phyloP scores from a whole-genome alignment of 176 grass and related monocot species.

The Eleusine indica region DNA sequence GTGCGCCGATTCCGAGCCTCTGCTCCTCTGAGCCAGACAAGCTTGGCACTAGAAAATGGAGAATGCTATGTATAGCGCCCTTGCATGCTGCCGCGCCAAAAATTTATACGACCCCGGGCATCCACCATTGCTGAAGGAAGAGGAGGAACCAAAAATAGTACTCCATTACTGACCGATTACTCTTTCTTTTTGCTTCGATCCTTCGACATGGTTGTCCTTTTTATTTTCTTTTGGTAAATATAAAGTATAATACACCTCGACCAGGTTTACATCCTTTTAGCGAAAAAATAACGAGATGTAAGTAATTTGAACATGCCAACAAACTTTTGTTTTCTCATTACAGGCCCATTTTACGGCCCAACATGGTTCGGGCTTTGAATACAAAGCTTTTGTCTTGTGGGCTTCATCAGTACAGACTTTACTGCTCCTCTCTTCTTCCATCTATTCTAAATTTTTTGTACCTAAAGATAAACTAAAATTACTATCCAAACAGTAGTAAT shows the following conservation, averaged over 20 bases:
- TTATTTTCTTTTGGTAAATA: too few relatives aligned
- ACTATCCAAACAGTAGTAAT: too few relatives aligned
- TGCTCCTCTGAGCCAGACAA: background rate
- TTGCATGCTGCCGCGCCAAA: conserved; percentile 4
- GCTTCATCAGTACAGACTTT: background rate
- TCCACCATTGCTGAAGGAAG: background rate
- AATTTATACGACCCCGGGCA: background rate
- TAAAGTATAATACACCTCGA: too few relatives aligned
- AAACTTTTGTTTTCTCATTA: background rate
- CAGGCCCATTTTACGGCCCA: background rate
- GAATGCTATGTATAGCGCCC: conserved; percentile 21
- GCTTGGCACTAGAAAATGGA: conserved; percentile 11
- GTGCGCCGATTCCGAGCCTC: conserved; percentile 8
- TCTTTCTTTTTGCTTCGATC: background rate
- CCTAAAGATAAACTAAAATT: too few relatives aligned
- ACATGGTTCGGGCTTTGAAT: background rate
- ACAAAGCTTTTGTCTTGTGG: background rate
- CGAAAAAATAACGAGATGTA: too few relatives aligned
- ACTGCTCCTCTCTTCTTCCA: background rate
- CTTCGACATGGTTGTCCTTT: background rate
- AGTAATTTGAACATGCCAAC: too few relatives aligned
- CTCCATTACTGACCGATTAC: background rate
- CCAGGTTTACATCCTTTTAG: too few relatives aligned
- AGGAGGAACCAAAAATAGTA: conserved; percentile 9
- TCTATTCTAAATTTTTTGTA: too few relatives aligned